Percentiles rank a stretch among this genome's conserved stretches.
Evolutionary conservation across 371 early-diverging fungal species (phyloP).

Genomic region (Mucor circinelloides): DNA sequence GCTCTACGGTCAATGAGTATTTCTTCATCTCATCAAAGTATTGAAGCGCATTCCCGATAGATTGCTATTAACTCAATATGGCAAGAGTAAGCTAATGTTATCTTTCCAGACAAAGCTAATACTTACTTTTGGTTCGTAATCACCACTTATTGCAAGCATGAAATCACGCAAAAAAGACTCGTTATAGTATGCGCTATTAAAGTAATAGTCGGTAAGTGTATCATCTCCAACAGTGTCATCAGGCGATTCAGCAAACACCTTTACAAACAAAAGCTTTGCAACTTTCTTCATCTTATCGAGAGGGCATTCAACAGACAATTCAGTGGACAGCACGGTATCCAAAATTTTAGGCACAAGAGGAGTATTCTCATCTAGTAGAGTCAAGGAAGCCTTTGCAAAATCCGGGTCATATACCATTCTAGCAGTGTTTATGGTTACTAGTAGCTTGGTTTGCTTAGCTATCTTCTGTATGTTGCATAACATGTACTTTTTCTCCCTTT

Average conservation of each 20-base stretch:
- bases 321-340: background rate
- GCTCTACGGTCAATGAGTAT: background rate
- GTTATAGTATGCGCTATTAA: background rate
- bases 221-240: background rate
- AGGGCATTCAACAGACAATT: background rate
- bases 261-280: background rate
- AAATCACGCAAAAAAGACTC: no score
- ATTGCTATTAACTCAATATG: no score
- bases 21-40: no score
- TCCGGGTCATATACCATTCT: background rate
- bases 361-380: background rate
- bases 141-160: no score
- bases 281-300: background rate
- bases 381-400: background rate
- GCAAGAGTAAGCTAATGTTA: no score
- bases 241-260: background rate
- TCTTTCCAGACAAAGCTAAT: no score
- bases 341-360: background rate
- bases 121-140: no score
- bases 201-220: background rate
- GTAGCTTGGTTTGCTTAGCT: background rate
- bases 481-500: background rate
- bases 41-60: no score
- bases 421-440: background rate
- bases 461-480: background rate